Conservation (phyloP, 352 stramenopile genomes). For the Pythium aristosporum region DNA sequence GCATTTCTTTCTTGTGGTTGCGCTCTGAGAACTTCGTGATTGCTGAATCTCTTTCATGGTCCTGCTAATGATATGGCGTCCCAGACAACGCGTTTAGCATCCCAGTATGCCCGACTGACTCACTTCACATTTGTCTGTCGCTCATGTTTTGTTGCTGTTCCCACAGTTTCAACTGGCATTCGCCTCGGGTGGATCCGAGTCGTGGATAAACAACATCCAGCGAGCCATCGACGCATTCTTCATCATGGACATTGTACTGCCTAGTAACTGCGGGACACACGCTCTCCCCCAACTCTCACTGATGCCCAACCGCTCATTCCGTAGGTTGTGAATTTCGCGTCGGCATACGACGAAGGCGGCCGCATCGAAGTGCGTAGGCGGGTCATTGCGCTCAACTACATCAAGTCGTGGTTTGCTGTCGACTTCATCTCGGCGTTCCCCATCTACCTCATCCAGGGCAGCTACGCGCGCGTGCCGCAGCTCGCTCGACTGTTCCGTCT, state of each 20-base stretch:
- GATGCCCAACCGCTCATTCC: conserved; percentile 11
- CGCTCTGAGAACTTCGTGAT: too few relatives aligned
- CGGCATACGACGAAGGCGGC: conserved; percentile 59
- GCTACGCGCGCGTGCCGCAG: conserved; percentile 60
- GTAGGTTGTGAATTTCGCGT: conserved; percentile 67
- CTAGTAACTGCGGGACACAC: not conserved
- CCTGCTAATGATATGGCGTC: not conserved
- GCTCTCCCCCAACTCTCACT: not conserved
- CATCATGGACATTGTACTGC: conserved; percentile 66
- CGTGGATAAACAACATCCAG: conserved; percentile 54
- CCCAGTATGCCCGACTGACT: conserved; percentile 31
- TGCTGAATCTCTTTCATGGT: too few relatives aligned
- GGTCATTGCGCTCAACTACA: conserved; percentile 53
- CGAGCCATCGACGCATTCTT: conserved; percentile 67
- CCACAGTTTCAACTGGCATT: conserved; percentile 74
- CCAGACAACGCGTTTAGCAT: conserved; percentile 79
- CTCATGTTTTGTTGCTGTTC: conserved; percentile 4
- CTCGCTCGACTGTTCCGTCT: conserved; percentile 59
- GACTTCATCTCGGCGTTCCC: conserved; percentile 78
- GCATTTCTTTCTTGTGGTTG: not conserved
- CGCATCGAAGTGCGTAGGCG: conserved; percentile 48
- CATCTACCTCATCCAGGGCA: conserved; percentile 63
- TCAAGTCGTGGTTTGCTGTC: conserved; percentile 71
- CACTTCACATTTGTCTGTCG: not conserved
- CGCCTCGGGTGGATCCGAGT: conserved; percentile 16